Evolutionary conservation across 495 filamentous ascomycete genomes (phyloP).

Genomic region (Cladorrhinum samala): DNA sequence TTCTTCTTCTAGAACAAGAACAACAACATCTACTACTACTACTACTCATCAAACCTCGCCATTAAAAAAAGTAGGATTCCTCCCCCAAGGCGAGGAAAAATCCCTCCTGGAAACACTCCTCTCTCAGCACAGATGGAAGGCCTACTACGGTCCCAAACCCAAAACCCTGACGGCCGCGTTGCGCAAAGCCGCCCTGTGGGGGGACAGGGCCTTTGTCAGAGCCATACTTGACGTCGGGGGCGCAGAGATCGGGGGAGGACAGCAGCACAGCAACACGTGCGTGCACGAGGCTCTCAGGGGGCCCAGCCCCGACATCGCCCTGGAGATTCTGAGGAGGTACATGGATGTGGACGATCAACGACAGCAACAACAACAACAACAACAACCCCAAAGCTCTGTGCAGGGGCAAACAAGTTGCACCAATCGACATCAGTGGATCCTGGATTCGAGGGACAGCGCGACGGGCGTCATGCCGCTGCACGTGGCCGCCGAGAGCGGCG

Average conservation of each 20-base stretch:
- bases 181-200: not conserved
- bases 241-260: not conserved
- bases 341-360: too few relatives aligned
- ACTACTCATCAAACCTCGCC: not conserved
- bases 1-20: not conserved
- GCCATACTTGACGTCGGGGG: not conserved
- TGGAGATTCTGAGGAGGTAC: not conserved
- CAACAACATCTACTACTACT: not conserved
- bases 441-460: not conserved
- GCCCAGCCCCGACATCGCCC: slow-evolving; percentile 2
- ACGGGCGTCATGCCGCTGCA: not conserved
- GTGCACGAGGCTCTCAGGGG: slow-evolving; percentile 11
- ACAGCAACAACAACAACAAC: too few relatives aligned
- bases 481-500: not conserved
- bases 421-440: too few relatives aligned
- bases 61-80: not conserved
- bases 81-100: not conserved
- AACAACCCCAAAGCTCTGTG: too few relatives aligned
- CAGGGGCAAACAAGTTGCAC: too few relatives aligned
- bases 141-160: slow-evolving; percentile 1
- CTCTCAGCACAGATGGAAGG: not conserved
- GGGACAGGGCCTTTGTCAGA: not conserved
- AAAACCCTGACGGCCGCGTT: not conserved
- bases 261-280: not conserved
- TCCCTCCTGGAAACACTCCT: not conserved